Evolutionary conservation across 805 yeast genomes (phyloP), one percentile per base, ranked within the genome.

Genomic region (Myxozyma lipomycoides): DNA sequence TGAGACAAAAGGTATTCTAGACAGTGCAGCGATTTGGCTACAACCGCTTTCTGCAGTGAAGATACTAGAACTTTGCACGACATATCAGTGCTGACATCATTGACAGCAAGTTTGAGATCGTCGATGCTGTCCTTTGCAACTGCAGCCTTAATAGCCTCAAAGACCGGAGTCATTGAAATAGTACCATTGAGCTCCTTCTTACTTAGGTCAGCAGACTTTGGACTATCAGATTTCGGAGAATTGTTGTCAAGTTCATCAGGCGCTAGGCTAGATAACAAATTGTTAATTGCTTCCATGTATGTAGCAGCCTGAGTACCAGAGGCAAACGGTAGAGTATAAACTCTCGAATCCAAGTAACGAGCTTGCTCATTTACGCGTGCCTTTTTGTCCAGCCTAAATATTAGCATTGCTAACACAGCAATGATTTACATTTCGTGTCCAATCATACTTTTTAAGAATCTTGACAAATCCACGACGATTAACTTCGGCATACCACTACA

Each of bases 381-480:
- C 66, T 88, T 88, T 71, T 91, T 91, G 67, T 91, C 97, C 61
- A 90, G 74, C 63, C 38, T 35, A n/a, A n/a, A 44, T n/a, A n/a
- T n/a, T n/a, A n/a, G n/a, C n/a, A 12, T 28, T 28, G 32, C 32
- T 7, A 28, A 12, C 12, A 12, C 12, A 9, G 12, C 12, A 9
- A 28, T 28, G 32, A 28, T 12, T 28, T 28, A 7, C 19, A 35
- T 15, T 35, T 18, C 7, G 7, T 6, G n/a, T 19, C n/a, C 39
- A 15, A 35, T 19, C 7, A 38, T 38, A 63, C 56, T 90, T 90
- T 70, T 90, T 90, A 63, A 91, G 73, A 57, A 91, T 91, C 70
- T 90, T 90, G 47, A 82, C 78, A 61, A 89, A 86, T 0, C 96
- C 98, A 54, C 95, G 81, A 64, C 84, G 86, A 72, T 90, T 90